Conservation (phyloP, 2,329 filamentous ascomycete species). For the Bisporella sp. region DNA sequence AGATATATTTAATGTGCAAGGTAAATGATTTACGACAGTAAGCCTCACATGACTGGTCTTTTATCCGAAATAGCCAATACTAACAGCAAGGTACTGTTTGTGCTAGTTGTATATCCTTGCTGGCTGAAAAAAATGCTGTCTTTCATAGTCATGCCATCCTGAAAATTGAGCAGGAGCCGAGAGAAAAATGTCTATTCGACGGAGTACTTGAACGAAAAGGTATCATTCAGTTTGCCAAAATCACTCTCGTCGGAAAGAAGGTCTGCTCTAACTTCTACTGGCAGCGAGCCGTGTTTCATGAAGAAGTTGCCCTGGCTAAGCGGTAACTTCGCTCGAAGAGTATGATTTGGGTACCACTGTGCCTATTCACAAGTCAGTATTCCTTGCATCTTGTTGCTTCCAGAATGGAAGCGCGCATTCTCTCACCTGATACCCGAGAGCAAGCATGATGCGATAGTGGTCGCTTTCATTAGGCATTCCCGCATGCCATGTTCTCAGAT, state of each 20-base stretch:
- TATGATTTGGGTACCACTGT: conserved; percentile 24
- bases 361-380: conserved; percentile 10
- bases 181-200: neutral
- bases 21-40: too few species aligned
- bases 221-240: conserved; percentile 21
- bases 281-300: conserved; percentile 19
- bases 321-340: conserved; percentile 19
- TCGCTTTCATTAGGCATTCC: conserved; percentile 52
- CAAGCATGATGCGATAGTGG: conserved; percentile 49
- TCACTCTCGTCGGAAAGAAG: conserved; percentile 18
- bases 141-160: neutral
- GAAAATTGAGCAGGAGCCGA: neutral
- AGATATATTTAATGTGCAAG: too few species aligned
- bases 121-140: too few species aligned
- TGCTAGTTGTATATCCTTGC: too few species aligned
- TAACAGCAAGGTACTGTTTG: too few species aligned
- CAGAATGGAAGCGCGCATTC: too few species aligned
- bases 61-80: too few species aligned
- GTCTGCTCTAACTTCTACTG: conserved; percentile 22
- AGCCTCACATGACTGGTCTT: too few species aligned
- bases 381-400: too few species aligned
- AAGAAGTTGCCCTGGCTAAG: conserved; percentile 23
- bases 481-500: conserved; percentile 56
- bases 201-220: conserved; percentile 15
- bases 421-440: conserved; percentile 32